A percentile compares a stretch with the other conserved stretches of the same genome.
Evolutionary conservation across 2,329 filamentous ascomycete genomes (phyloP).

Genomic region (Fusarium nanum): DNA sequence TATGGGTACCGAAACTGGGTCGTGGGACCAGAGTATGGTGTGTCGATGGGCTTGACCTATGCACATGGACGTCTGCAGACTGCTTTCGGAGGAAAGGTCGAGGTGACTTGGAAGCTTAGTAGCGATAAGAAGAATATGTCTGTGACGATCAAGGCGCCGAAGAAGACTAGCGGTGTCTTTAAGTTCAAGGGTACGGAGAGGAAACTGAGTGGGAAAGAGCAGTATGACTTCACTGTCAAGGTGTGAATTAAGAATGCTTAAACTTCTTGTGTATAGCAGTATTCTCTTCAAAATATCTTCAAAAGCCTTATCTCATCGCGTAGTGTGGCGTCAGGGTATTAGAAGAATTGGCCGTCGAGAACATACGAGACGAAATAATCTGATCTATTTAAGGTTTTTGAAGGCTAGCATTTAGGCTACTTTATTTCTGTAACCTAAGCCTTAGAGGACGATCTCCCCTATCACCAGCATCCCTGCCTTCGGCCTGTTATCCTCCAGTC

Average conservation of each 20-base stretch:
- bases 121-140: not conserved
- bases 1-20: conserved; percentile 11
- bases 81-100: not conserved
- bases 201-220: not conserved
- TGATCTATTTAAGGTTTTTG: too few species aligned
- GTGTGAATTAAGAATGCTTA: not conserved
- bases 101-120: not conserved
- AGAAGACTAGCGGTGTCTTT: conserved; percentile 9
- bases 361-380: too few species aligned
- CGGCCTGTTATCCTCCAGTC: not conserved
- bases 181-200: not conserved
- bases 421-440: too few species aligned
- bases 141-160: not conserved
- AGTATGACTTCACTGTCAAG: not conserved
- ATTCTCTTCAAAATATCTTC: not conserved
- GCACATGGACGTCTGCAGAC: not conserved
- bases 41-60: conserved; percentile 1
- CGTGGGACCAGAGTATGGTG: conserved; percentile 2
- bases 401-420: too few species aligned
- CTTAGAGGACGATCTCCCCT: not conserved
- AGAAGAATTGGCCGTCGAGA: too few species aligned
- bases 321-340: not conserved
- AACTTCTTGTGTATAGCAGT: not conserved
- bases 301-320: too few species aligned
- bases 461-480: too few species aligned